phyloP scores from a whole-genome alignment of 1,284 basidiomycete species.

The Ganoderma leucocontextum region DNA sequence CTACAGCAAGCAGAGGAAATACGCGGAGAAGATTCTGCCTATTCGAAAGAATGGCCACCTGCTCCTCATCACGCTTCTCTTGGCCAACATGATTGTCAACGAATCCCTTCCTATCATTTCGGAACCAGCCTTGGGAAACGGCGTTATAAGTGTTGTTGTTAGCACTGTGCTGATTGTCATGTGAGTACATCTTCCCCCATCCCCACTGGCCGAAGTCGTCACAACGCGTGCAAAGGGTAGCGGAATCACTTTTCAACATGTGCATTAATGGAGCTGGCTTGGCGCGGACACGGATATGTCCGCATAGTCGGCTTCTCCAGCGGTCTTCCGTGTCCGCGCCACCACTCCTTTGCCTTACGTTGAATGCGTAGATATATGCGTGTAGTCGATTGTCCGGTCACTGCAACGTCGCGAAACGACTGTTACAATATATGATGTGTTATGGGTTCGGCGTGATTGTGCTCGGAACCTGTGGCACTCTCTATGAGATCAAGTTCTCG shows the following conservation, averaged over 20 bases:
- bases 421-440: background rate
- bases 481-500: too few species aligned
- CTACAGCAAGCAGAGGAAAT: conserved; percentile 73
- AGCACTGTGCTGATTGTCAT: conserved; percentile 89
- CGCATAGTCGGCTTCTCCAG: background rate
- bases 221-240: background rate
- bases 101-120: conserved; percentile 92
- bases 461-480: too few species aligned
- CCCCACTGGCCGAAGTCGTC: background rate
- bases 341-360: background rate
- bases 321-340: background rate
- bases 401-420: background rate
- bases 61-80: conserved; percentile 80
- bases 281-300: background rate
- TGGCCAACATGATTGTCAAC: conserved; percentile 91
- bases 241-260: background rate
- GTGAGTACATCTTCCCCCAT: conserved; percentile 52
- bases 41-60: conserved; percentile 88
- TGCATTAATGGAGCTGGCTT: background rate
- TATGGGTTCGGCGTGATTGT: background rate
- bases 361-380: background rate
- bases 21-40: conserved; percentile 87
- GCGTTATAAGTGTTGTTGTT: conserved; percentile 78
- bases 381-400: background rate
- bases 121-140: conserved; percentile 87